Evolutionary conservation across 352 stramenopile species (phyloP), one percentile per base, ranked within the genome.

Genomic region (Phytopythium mirpurense): DNA sequence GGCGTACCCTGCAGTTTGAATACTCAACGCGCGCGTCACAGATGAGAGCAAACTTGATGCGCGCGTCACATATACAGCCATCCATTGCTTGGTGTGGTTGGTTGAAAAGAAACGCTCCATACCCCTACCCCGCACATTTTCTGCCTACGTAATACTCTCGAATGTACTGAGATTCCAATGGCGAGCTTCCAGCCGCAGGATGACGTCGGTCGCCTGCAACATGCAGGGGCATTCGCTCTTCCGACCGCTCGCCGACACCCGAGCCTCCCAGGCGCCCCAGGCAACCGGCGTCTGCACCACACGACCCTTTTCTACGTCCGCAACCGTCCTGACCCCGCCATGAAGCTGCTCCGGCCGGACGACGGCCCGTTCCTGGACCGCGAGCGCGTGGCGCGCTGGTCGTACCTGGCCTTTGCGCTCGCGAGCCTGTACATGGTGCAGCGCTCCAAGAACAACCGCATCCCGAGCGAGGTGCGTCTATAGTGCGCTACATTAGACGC

Each of bases 381-480:
- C 32, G 65, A 69, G 38, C 65, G 68, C 12, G 58, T 74, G 37
- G 67, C 62, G 47, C 68, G 68, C 50, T 77, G 68, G 68, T 45
- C 62, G 29, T 78, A 78, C 53, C 44, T 74, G 57, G 63, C 54
- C 14, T 78, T 78, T 40, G 48, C 60, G n/a, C 54, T 72, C 16
- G 59, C 60, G 41, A 78, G 63, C 29, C 55, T 78, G 18, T 72
- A 75, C 40, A 23, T 78, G 34, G 54, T 75, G 27, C 59, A 65
- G 57, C 68, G 68, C 24, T 60, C 65, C 26, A 70, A 63, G 40
- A 73, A 78, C 44, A 70, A 75, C 53, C 68, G 58, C 31, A 78
- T 78, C 42, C 57, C 63, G 18, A 57, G 65, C 23, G 68, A 78
- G 59, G 68, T 74, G 38, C 57, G 56, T 16, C n/a, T n/a, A n/a